Evolutionary conservation across 139 green algal genomes (phyloP), one percentile per base, ranked within the genome.

Genomic region (Trebouxia sp.): DNA sequence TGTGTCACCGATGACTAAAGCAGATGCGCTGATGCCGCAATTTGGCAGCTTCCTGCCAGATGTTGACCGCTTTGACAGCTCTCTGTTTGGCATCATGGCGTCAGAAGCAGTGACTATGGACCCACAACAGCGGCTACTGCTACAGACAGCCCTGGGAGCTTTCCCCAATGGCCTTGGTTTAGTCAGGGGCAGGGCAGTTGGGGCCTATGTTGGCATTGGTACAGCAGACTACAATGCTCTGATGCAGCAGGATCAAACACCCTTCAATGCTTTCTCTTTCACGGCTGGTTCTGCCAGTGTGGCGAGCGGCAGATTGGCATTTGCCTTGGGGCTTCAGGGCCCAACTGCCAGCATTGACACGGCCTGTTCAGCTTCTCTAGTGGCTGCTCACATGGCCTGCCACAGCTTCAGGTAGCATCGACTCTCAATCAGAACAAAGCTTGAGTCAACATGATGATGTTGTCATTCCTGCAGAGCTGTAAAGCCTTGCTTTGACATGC

Each of bases 81-180:
- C 72, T 8, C 5, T 79, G 20, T 93, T 93, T 83, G 88, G 87
- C 20, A 85, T 96, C 69, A 80, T 80, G 5, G 76, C 79, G 0
- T 80, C 83, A 6, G 92, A 96, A 74, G 85, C 91, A 1, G 74
- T 83, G 38, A 79, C 85, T 2, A 93, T 96, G 87, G 92, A 96
- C 80, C 89, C 92, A 6, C 92, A 96, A 82, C 92, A 96, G 82
- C 86, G 92, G 5, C 78, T 95, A 39, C 82, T 96, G 47, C 86
- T 95, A 58, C 72, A 90, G 26, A 62, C 75, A 39, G 65, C 80
- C 0, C 22, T 78, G 28, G 43, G 42, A 17, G 83, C 50, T 0
- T 53, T 86, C 6, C 24, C 62, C 15, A 43, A 28, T 15, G 62
- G 10, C 0, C 35, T 79, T 56, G 70, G 67, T n/a, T 17, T 14